Evolutionary conservation across 495 filamentous ascomycete species (phyloP), one percentile per base, ranked within the genome.

Genomic region (Tuber magnatum): DNA sequence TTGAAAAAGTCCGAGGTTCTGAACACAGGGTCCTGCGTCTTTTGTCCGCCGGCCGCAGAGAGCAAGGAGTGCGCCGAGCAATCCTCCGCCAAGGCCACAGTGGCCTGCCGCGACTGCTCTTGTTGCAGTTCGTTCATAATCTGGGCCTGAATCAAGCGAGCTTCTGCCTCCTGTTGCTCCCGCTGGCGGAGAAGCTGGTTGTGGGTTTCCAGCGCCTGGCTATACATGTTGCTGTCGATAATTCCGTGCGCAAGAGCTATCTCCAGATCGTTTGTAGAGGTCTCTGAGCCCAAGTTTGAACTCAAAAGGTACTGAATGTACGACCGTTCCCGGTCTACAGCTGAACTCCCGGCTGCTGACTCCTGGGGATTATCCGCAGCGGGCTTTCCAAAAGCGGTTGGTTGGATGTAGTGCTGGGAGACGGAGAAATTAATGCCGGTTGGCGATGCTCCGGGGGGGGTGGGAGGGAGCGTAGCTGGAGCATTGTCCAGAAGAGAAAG

Each of bases 361-460:
- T 74, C 73, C 22, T 72, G 65, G 20, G 69, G 71, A 18, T 35
- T 20, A 16, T 65, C 56, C 14, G 14, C 14, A 28, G 48, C 42
- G 7, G 56, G 41, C 3, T 46, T 48, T 24, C 44, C 68, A 68
- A 76, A 35, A 48, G 72, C 22, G 20, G 74, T 74, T 16, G 80
- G 76, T 81, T 93, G 92, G 78, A 91, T 89, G 82, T 93, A 93
- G 83, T 93, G 92, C 77, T 91, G 90, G 20, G 90, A 87, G 77
- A 92, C 88, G 73, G 89, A 90, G 84, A 92, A 93, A 72, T 86
- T 85, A 74, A 88, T 87, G 20, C 84, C 80, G 39, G 81, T 70
- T 42, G 83, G 77, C 46, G 80, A 73, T 18, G 75, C 72, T 16
- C 72, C 69, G 9, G 74, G 71, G 18, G 80, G 73, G 4, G 72